Percentiles rank a stretch among this genome's conserved stretches.
Conservation (phyloP, 331 rosid species). For the Rhamnella rubrinervis region DNA sequence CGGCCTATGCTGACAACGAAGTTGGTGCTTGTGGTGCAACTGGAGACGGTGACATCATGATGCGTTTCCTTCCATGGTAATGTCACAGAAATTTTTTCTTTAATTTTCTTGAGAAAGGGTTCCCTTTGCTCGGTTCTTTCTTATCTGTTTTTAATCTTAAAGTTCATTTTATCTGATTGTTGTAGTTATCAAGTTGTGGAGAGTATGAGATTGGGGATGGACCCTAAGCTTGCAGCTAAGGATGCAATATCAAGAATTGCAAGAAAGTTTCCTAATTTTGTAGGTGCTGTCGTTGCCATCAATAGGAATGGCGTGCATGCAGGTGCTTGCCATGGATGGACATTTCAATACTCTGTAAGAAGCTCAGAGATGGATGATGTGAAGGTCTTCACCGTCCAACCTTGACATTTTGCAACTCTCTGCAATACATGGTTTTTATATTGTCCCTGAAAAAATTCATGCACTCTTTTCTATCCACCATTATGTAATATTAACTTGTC, state of each 20-base stretch:
- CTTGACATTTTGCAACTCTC: constrained; percentile 27
- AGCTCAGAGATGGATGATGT: constrained; percentile 71
- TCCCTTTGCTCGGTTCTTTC: background rate
- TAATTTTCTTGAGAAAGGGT: background rate
- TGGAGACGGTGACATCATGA: constrained; percentile 93
- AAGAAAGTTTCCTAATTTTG: constrained; percentile 64
- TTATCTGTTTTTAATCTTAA: constrained; percentile 1
- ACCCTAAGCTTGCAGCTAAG: constrained; percentile 73
- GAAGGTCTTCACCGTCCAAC: constrained; percentile 73
- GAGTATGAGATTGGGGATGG: constrained; percentile 93
- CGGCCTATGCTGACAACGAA: constrained; percentile 74
- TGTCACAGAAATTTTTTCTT: background rate
- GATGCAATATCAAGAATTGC: constrained; percentile 79
- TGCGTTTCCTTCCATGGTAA: constrained; percentile 97
- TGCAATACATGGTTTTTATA: background rate
- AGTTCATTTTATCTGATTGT: constrained; percentile 22
- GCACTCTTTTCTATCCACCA: too few relatives aligned
- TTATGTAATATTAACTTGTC: too few relatives aligned
- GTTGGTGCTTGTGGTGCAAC: constrained; percentile 98
- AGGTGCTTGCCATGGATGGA: constrained; percentile 95
- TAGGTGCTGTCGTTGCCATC: constrained; percentile 88
- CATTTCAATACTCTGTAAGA: constrained; percentile 82
- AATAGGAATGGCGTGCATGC: constrained; percentile 71
- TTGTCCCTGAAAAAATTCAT: background rate
- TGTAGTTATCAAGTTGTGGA: constrained; percentile 94